Conservation (phyloP, 345 rosid genomes). For the Sisymbrium irio region DNA sequence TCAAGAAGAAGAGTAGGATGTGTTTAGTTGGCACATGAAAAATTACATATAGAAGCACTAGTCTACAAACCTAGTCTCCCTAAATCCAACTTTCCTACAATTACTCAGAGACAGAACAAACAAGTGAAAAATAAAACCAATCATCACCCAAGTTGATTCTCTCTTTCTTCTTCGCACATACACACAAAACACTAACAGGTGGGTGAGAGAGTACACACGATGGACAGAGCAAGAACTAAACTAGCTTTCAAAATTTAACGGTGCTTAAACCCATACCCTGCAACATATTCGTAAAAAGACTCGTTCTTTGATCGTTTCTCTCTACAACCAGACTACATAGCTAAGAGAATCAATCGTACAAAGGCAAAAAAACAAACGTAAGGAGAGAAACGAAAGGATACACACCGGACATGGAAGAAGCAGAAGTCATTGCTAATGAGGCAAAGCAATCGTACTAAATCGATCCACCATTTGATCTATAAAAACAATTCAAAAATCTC, state of each 20-base stretch:
- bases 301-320: neutral
- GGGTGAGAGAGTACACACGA: neutral
- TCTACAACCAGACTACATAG: neutral
- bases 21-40: conserved; percentile 23
- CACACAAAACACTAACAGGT: neutral
- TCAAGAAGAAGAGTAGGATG: conserved; percentile 21
- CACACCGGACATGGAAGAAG: conserved; percentile 78
- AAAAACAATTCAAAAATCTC: conserved; percentile 4
- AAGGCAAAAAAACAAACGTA: neutral
- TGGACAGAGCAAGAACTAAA: neutral
- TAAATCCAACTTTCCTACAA: conserved; percentile 9
- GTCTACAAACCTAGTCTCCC: neutral
- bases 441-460: conserved; percentile 49
- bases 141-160: neutral
- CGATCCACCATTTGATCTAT: conserved; percentile 40
- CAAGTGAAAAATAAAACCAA: neutral
- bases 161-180: neutral
- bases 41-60: conserved; percentile 4
- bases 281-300: neutral
- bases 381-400: neutral
- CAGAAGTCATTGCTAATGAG: conserved; percentile 71
- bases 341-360: conserved; percentile 4
- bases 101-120: neutral
- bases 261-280: neutral
- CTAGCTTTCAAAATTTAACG: conserved; percentile 2